A percentile compares a stretch with the other conserved stretches of the same genome.
Evolutionary conservation across 345 rosid species (phyloP).

Genomic region (Stellera chamaejasme): DNA sequence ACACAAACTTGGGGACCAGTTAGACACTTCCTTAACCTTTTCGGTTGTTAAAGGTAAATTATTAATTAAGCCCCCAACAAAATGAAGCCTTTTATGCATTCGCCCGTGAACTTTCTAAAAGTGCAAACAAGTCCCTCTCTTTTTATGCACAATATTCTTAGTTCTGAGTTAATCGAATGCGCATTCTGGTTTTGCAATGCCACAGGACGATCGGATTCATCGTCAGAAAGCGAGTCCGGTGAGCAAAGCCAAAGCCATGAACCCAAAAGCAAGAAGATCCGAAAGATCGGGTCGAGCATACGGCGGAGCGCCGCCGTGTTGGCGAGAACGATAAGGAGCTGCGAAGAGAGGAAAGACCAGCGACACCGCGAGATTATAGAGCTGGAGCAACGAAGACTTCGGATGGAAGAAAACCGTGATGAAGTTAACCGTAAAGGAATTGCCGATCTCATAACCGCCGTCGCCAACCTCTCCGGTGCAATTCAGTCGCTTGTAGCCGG

Average conservation of each 20-base stretch:
- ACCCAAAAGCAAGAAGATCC: conserved; percentile 12
- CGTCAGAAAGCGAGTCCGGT: conserved; percentile 17
- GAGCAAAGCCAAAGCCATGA: conserved; percentile 3
- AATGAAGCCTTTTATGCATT: no score
- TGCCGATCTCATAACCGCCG: conserved; percentile 16
- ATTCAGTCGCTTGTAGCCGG: conserved; percentile 23
- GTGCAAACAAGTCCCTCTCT: no score
- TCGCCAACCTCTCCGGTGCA: conserved; percentile 26
- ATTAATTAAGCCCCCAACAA: no score
- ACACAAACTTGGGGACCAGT: no score
- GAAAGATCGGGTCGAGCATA: conserved; percentile 19
- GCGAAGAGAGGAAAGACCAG: conserved; percentile 27
- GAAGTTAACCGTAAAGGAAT: conserved; percentile 20
- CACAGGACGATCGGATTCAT: conserved; percentile 13
- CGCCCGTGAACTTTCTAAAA: no score
- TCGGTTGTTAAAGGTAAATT: no score
- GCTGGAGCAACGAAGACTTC: conserved; percentile 24
- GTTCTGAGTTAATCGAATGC: no score
- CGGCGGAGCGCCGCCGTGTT: conserved; percentile 19
- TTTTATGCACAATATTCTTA: no score
- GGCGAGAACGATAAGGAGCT: conserved; percentile 16
- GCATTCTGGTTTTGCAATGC: neutral
- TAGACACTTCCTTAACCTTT: no score
- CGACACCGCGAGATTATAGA: conserved; percentile 27
- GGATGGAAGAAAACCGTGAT: conserved; percentile 20